phyloP scores from a whole-genome alignment of 495 filamentous ascomycete species.

The Hyaloscypha hepaticicola region DNA sequence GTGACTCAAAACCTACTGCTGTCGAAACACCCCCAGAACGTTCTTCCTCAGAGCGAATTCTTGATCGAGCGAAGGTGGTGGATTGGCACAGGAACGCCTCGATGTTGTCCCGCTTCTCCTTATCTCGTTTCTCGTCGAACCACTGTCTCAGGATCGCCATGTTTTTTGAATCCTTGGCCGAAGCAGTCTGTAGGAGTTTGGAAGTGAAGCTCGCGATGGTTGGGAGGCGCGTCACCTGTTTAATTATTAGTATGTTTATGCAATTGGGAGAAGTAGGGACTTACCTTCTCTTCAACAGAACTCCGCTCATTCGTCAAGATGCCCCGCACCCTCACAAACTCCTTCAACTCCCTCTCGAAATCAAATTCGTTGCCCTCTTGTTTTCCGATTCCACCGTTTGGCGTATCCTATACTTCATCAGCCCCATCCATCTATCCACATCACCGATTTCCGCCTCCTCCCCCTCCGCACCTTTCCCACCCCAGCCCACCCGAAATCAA shows the following conservation, averaged over 20 bases:
- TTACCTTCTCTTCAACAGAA: slow-evolving; percentile 1
- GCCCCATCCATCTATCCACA: too few relatives aligned
- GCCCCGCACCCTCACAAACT: not conserved
- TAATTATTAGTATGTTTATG: not conserved
- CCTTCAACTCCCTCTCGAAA: not conserved
- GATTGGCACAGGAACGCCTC: slow-evolving; percentile 52
- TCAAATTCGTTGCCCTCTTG: not conserved
- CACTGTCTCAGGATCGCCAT: slow-evolving; percentile 23
- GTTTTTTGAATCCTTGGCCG: not conserved
- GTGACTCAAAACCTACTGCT: slow-evolving; percentile 27
- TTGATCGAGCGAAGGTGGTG: slow-evolving; percentile 50
- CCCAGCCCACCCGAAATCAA: not conserved
- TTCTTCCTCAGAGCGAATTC: not conserved
- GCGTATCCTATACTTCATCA: not conserved
- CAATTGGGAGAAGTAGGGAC: not conserved
- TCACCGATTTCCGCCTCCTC: too few relatives aligned
- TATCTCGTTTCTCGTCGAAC: slow-evolving; percentile 34
- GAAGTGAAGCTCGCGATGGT: not conserved
- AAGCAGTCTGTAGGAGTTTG: not conserved
- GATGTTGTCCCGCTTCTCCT: slow-evolving; percentile 31
- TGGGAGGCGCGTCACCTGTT: not conserved
- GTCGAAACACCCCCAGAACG: not conserved
- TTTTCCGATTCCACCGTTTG: not conserved
- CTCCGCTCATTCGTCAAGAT: not conserved
- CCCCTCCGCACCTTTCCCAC: not conserved